Evolutionary conservation across 148 eudicot genomes (phyloP).

Genomic region (Beta vulgaris): DNA sequence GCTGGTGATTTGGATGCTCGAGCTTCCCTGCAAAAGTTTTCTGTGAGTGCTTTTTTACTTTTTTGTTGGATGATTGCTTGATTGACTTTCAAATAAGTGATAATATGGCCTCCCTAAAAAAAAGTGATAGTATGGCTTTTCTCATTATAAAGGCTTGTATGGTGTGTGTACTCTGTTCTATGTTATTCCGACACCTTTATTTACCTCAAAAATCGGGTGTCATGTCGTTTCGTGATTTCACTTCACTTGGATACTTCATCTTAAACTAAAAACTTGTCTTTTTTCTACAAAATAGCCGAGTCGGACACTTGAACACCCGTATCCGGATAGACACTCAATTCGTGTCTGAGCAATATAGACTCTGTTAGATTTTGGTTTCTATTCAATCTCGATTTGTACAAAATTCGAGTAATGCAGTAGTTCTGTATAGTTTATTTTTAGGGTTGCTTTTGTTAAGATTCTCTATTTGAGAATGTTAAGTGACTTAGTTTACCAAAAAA

Average conservation of each 20-base stretch:
- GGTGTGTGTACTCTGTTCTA: not conserved
- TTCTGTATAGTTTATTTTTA: not conserved
- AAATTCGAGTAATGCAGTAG: not conserved
- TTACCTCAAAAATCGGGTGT: no score
- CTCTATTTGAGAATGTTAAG: not conserved
- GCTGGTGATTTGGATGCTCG: conserved; percentile 51
- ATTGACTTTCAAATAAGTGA: not conserved
- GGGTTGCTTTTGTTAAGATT: not conserved
- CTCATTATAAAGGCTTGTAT: not conserved
- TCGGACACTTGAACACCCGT: no score
- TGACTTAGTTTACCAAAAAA: no score
- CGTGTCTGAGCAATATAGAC: no score
- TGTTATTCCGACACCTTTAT: no score
- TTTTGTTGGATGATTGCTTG: conserved; percentile 2
- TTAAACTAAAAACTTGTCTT: no score
- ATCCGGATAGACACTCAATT: no score
- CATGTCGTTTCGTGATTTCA: no score
- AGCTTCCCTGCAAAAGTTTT: conserved; percentile 68
- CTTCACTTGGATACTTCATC: no score
- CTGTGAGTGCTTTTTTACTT: conserved; percentile 45
- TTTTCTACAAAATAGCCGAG: no score
- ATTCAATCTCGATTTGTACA: not conserved
- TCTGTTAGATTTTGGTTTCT: not conserved
- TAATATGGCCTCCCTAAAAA: not conserved
- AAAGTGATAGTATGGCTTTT: not conserved